Conservation (phyloP, 305 asterid species). For the Salvia sclarea region DNA sequence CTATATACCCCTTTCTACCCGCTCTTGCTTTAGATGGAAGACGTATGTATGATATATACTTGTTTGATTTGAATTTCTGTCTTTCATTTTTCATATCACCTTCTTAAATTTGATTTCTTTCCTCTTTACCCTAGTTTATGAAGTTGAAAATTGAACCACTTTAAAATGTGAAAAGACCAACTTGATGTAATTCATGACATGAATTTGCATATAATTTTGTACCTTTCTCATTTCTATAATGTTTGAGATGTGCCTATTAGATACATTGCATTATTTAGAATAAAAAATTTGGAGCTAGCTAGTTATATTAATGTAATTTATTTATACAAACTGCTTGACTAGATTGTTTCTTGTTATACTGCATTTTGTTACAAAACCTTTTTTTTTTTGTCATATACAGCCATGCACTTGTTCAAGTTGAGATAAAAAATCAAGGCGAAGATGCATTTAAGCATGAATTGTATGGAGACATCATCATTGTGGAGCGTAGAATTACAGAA, state of each 20-base stretch:
- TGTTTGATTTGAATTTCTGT: background rate
- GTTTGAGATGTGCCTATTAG: background rate
- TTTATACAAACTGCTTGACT: background rate
- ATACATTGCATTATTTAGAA: background rate
- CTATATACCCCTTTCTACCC: background rate
- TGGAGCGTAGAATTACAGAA: slow-evolving; percentile 81
- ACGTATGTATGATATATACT: background rate
- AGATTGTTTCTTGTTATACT: background rate
- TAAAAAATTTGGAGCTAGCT: slow-evolving; percentile 7
- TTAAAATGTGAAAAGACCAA: background rate
- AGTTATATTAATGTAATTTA: background rate
- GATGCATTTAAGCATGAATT: slow-evolving; percentile 84
- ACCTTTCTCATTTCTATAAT: background rate
- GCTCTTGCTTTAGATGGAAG: slow-evolving; percentile 23
- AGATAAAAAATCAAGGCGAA: slow-evolving; percentile 84
- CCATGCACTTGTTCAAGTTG: slow-evolving; percentile 81
- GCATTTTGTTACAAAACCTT: slow-evolving; percentile 20
- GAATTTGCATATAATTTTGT: background rate
- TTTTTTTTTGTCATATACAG: slow-evolving; percentile 43
- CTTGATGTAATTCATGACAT: slow-evolving; percentile 20
- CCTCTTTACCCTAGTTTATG: background rate
- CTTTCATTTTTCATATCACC: background rate
- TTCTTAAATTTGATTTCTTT: slow-evolving; percentile 3
- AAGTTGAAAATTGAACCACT: slow-evolving; percentile 7
- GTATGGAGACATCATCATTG: slow-evolving; percentile 66